Base-by-base conservation (phyloP, 257 asterid species). In the Ehretia macrophylla region DNA sequence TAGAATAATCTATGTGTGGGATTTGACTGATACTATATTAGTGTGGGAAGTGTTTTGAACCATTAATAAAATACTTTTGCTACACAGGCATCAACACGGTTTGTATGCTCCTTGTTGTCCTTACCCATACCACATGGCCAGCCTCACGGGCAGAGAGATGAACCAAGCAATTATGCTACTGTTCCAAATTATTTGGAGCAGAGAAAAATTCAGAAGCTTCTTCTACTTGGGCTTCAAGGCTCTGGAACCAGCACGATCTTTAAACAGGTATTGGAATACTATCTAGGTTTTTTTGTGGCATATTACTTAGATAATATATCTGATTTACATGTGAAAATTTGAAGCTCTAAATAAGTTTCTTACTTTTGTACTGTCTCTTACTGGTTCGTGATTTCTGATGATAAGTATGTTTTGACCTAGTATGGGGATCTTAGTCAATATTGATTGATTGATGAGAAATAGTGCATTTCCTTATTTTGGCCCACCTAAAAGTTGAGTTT, bases 181-280 rank as follows among this genome's bases (percentile, higher is more conserved):
- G 69, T 81, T 55, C 89, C 98, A 5, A 82, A 79, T 77, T 88
- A 61, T 73, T 75, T 81, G n/a, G 97, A 92, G 72, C 92, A 79
- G 82, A 88, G 72, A 72, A 86, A 79, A 69, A 68, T 57, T 56
- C 97, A 88, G 74, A 92, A 84, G 79, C 82, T 88, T 69, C 97
- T 92, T 66, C 74, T 92, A 65, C 79, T 92, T 38, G 98, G 98
- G 22, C 93, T 82, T 46, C 85, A 77, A 48, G 90, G 97, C 63
- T 82, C 98, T 53, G 98, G 98, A 57, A 92, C 98, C 40, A 86
- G 97, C 80, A 92, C 98, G 13, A 85, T 92, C 55, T 88, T 92
- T 83, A 92, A 88, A 76, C 85, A 91, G 97, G 98, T 91, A 67
- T 23, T 21, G 6, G 27, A 5, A 40, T n/a, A 18, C 23, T 14